Evolutionary conservation across 176 grass and related monocot genomes (phyloP).

Genomic region (Avena insularis): DNA sequence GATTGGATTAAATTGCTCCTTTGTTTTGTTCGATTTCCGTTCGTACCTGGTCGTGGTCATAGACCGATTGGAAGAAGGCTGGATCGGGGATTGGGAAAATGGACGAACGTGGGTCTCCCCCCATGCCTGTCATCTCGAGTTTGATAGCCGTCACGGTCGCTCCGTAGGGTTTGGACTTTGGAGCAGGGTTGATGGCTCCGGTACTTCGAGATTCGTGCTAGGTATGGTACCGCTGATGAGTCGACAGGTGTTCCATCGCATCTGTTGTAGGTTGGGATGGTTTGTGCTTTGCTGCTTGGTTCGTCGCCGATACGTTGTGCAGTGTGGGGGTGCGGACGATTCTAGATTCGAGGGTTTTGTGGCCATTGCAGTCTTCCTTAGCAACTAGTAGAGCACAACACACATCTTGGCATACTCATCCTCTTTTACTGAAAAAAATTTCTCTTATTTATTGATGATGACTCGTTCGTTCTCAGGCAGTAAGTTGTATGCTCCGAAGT

Average conservation of each 20-base stretch:
- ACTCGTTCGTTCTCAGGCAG: neutral
- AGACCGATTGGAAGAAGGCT: slow-evolving; percentile 4
- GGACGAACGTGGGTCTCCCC: neutral
- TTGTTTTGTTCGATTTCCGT: neutral
- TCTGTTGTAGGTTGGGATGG: neutral
- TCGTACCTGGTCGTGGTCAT: neutral
- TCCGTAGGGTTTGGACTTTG: slow-evolving; percentile 44
- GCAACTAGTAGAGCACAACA: neutral
- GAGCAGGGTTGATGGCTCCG: neutral
- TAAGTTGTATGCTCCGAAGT: neutral
- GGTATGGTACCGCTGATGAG: neutral
- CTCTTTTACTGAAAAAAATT: neutral
- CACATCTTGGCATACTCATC: neutral
- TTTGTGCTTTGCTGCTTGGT: neutral
- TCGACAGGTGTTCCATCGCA: slow-evolving; percentile 26
- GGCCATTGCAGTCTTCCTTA: neutral
- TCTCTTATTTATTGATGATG: neutral
- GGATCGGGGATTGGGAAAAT: neutral
- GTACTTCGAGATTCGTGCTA: slow-evolving; percentile 44
- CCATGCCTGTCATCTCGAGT: neutral
- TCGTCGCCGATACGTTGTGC: neutral
- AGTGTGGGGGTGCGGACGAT: neutral
- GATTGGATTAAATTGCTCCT: neutral
- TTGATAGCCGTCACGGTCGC: slow-evolving; percentile 14
- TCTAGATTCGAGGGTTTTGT: slow-evolving; percentile 15